phyloP scores from a whole-genome alignment of 176 grass and related monocot genomes.

The Aegilops sharonensis region DNA sequence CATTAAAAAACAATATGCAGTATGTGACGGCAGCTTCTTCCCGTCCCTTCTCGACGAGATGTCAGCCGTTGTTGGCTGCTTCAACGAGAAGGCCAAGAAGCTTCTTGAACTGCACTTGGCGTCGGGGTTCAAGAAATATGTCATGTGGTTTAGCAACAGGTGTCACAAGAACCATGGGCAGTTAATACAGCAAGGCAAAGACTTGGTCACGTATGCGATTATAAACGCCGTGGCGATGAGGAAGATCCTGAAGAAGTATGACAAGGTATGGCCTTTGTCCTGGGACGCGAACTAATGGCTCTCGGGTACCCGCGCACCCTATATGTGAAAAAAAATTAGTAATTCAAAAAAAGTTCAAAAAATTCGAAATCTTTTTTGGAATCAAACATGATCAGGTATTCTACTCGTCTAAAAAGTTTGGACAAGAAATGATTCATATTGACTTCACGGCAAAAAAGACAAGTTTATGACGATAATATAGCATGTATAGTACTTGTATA shows the following conservation, averaged over 20 bases:
- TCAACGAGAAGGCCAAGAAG: constrained; percentile 79
- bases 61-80: constrained; percentile 78
- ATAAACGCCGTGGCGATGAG: constrained; percentile 93
- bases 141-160: constrained; percentile 55
- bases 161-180: constrained; percentile 37
- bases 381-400: too few species aligned
- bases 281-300: too few species aligned
- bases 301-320: too few species aligned
- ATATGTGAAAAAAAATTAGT: too few species aligned
- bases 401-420: too few species aligned
- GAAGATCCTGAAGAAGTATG: constrained; percentile 95
- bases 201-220: constrained; percentile 83
- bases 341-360: too few species aligned
- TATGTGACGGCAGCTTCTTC: constrained; percentile 90
- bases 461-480: too few species aligned
- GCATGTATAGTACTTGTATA: too few species aligned
- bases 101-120: constrained; percentile 72
- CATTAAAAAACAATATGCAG: constrained; percentile 40
- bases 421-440: too few species aligned
- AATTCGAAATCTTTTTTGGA: too few species aligned
- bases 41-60: constrained; percentile 76
- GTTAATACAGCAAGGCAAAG: constrained; percentile 69
- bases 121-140: constrained; percentile 69
- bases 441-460: too few species aligned
- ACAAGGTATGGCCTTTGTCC: constrained; percentile 49